Conservation (phyloP, 805 yeast species). For the Jamesozyma hellenica region DNA sequence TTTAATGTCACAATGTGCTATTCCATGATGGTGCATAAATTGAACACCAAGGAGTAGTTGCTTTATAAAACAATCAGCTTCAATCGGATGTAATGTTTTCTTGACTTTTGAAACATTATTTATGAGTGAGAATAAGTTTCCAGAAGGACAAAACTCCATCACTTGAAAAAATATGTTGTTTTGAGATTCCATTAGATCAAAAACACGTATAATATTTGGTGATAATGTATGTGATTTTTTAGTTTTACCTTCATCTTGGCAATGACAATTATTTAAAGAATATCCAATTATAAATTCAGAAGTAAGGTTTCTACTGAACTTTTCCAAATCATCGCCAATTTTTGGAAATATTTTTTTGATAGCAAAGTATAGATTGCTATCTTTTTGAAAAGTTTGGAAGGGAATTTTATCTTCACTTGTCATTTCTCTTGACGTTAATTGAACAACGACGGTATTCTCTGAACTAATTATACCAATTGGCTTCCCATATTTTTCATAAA, state of each 20-base stretch:
- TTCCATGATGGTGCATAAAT: slow-evolving; percentile 84
- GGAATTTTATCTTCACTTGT: slow-evolving; percentile 8
- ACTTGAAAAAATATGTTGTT: slow-evolving; percentile 76
- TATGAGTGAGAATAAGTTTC: slow-evolving; percentile 53
- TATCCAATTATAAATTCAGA: slow-evolving; percentile 84
- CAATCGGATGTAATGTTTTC: slow-evolving; percentile 43
- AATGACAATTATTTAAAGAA: slow-evolving; percentile 42
- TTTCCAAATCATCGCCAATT: slow-evolving; percentile 81
- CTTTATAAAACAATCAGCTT: slow-evolving; percentile 83
- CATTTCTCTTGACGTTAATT: slow-evolving; percentile 54
- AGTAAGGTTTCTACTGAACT: slow-evolving; percentile 77
- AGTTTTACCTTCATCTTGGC: background rate
- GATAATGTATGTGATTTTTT: slow-evolving; percentile 3
- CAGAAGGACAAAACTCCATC: slow-evolving; percentile 89
- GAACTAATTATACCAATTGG: slow-evolving; percentile 59
- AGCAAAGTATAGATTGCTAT: slow-evolving; percentile 64
- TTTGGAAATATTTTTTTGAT: slow-evolving; percentile 75
- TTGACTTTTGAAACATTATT: slow-evolving; percentile 42
- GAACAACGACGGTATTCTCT: slow-evolving; percentile 93
- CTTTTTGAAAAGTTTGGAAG: slow-evolving; percentile 57
- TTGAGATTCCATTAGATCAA: slow-evolving; percentile 57
- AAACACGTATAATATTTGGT: slow-evolving; percentile 64
- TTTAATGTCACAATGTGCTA: slow-evolving; percentile 87
- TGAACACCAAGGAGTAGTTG: slow-evolving; percentile 74
- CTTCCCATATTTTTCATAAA: slow-evolving; percentile 40